phyloP scores from a whole-genome alignment of 1,139 yeast species.

The Eremothecium coryli region DNA sequence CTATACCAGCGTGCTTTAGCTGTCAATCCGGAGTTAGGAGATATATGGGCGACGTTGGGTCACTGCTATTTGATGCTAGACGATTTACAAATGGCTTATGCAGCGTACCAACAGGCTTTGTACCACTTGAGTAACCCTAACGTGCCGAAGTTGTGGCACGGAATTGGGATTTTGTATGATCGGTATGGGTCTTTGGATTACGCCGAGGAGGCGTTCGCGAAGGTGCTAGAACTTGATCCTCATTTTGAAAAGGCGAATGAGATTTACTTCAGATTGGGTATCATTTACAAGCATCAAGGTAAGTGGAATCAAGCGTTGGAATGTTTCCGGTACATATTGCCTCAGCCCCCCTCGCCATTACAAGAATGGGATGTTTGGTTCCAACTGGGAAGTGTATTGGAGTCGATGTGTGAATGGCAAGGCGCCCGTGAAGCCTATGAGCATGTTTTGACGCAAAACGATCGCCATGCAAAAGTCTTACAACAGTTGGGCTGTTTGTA shows the following conservation, averaged over 20 bases:
- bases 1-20: conserved; percentile 79
- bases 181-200: conserved; percentile 92
- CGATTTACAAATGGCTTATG: conserved; percentile 88
- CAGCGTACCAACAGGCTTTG: conserved; percentile 92
- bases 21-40: conserved; percentile 82
- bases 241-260: conserved; percentile 94
- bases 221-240: conserved; percentile 92
- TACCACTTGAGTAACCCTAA: conserved; percentile 86
- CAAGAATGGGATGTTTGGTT: conserved; percentile 98
- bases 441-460: conserved; percentile 79
- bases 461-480: conserved; percentile 89
- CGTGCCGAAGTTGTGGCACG: conserved; percentile 97
- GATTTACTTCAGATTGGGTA: conserved; percentile 93
- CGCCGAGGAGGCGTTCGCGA: conserved; percentile 96
- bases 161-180: conserved; percentile 92
- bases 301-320: conserved; percentile 81
- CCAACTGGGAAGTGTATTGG: conserved; percentile 92
- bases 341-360: conserved; percentile 88
- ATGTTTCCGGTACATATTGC: conserved; percentile 84
- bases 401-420: conserved; percentile 83
- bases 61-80: conserved; percentile 96
- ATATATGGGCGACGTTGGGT: conserved; percentile 94
- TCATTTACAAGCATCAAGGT: conserved; percentile 90
- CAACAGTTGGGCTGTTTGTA: conserved; percentile 94
- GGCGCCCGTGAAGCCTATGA: conserved; percentile 95